Evolutionary conservation across 768 basidiomycete species (phyloP), one percentile per base, ranked within the genome.

Genomic region (Gloeopeniophorella convolvens): DNA sequence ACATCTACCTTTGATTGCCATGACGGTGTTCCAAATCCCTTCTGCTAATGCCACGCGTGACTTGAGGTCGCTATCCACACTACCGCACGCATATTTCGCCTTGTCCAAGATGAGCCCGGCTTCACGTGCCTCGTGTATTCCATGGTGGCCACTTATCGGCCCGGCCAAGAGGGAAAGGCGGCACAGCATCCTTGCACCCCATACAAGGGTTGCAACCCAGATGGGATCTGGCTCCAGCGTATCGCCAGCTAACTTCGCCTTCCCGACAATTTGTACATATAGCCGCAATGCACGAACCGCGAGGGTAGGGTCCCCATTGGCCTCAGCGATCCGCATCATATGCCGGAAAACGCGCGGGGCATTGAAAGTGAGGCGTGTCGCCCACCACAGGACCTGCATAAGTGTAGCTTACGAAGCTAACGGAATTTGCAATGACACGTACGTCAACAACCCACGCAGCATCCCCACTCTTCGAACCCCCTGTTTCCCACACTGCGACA

Each of bases 331-430:
- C 1, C 85, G 80, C 24, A 81, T 80, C 74, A 97, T 83, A 65
- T 96, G 89, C 1, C 94, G 82, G 47, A 89, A 77, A 7, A 97
- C 70, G 8, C 82, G 79, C 52, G 85, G 85, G 0, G 89, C 94
- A 62, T 96, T 93, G 73, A 97, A 96, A 0, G 95, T 98, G 18
- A 93, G 76, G 18, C 85, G 82, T 8, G 91, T 93, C 1, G 91
- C 86, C 91, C 91, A 93, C 87, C 91, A 95, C 2, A 97, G 75
- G 18, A 91, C 77, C 87, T 89, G 64, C 28, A 39, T 34, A 23
- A 32, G 54, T 18, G 42, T 37, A 34, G 48, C 24, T 6, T 13
- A 28, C 30, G 32, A 12, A 26, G 34, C 26, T 15, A 24, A 16
- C 20, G 16, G 2, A 9, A 3, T 5, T 27, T 21, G 36, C 54